Base-by-base conservation (phyloP, 2,329 filamentous ascomycete species). In the Cadophora luteo-olivacea region DNA sequence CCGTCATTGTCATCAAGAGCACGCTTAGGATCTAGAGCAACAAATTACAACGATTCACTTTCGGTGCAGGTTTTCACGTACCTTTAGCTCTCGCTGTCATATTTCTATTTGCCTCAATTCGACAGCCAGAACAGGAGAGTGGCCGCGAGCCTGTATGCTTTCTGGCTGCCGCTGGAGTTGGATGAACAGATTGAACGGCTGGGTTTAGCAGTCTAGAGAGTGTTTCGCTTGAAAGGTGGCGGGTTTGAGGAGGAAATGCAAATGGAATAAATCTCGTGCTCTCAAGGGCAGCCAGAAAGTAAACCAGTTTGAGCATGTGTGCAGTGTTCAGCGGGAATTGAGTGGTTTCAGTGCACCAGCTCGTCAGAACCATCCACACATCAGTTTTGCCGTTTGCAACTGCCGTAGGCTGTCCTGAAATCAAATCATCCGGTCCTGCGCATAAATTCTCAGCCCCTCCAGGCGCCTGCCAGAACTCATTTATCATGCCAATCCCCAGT, bases 21-120 rank as follows among this genome's bases (percentile, higher is more conserved):
- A 76, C 33, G 25, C 38, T 57, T 57, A 41, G 24, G 16, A 41
- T 64, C 49, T 41, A 54, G 16, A 49, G 4, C 3, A 52, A 63
- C 32, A 51, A 38, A 51, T 63, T 36, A 69, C 55, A 67, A 68
- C 51, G n/a, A 62, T 71, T 68, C 51, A 66, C 54, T 67, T 69
- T 65, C 41, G 49, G 49, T 61, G 41, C 12, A 69, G 61, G 9
- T 69, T 66, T 52, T 71, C 12, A 68, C 63, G n/a, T 68, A 68
- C 60, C 63, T 70, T 70, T n/a, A 70, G 65, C 65, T 66, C 55
- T 65, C 57, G 64, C 67, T 65, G 61, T 57, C n/a, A 61, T 67
- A 67, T 69, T 70, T 66, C 64, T 67, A 48, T 70, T n/a, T 65
- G 61, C 64, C 57, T 62, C 32, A 70, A 67, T 67, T 69, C 24